Conservation (phyloP, 768 basidiomycete species). For the Calocybe cyanea region DNA sequence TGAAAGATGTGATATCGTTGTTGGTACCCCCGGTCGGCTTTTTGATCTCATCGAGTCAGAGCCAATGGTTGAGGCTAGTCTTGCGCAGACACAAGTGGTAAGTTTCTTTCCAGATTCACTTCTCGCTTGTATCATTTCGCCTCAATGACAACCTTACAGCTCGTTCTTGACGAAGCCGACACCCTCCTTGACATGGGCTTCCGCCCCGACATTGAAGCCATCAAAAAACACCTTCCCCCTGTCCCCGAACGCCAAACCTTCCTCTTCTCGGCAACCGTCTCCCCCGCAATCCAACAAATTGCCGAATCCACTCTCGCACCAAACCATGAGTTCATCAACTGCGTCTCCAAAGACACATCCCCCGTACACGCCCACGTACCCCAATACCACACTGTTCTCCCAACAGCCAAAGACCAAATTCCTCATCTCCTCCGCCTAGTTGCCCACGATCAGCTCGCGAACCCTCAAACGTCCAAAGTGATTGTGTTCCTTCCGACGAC, state of each 20-base stretch:
- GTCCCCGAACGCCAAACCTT: slow-evolving; percentile 78
- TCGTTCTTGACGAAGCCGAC: slow-evolving; percentile 92
- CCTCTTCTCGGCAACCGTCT: slow-evolving; percentile 88
- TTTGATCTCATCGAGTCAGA: slow-evolving; percentile 66
- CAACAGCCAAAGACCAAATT: slow-evolving; percentile 61
- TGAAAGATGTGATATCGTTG: slow-evolving; percentile 74
- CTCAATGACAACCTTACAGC: no score
- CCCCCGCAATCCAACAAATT: slow-evolving; percentile 65
- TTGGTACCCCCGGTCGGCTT: slow-evolving; percentile 87
- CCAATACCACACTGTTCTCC: slow-evolving; percentile 79
- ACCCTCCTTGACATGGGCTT: slow-evolving; percentile 92
- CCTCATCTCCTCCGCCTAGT: slow-evolving; percentile 78
- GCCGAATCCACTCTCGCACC: slow-evolving; percentile 55
- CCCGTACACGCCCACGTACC: slow-evolving; percentile 73
- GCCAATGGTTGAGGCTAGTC: slow-evolving; percentile 45
- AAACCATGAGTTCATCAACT: slow-evolving; percentile 71
- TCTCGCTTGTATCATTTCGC: no score
- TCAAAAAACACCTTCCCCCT: slow-evolving; percentile 58
- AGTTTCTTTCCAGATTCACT: slow-evolving; percentile 23
- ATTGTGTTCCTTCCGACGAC: slow-evolving; percentile 86
- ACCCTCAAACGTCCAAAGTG: slow-evolving; percentile 64
- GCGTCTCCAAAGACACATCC: slow-evolving; percentile 54
- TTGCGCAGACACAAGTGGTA: slow-evolving; percentile 59
- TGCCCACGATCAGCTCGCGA: slow-evolving; percentile 80
- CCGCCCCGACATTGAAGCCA: slow-evolving; percentile 77